A percentile compares a stretch with the other conserved stretches of the same genome.
These are phyloP conservation scores for Phytophthora cryptogea DNA, from an alignment of 352 stramenopile genomes.

Conservation along the genomic window DNA sequence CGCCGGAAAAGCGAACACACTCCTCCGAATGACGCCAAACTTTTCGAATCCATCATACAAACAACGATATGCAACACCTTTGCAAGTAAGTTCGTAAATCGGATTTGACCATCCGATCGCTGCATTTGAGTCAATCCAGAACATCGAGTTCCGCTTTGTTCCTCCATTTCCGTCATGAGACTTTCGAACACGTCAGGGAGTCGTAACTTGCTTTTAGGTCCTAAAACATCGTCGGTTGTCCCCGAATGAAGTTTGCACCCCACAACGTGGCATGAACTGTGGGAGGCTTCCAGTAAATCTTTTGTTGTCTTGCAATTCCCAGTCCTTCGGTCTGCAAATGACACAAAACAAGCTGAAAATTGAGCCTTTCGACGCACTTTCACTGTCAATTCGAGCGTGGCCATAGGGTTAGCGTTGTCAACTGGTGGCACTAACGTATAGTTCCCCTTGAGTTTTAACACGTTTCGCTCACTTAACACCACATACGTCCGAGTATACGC, in stretches of 20 bases:
- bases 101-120: conserved; percentile 27
- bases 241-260: conserved; percentile 58
- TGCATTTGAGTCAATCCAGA: conserved; percentile 55
- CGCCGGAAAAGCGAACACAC: conserved; percentile 82
- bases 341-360: conserved; percentile 63
- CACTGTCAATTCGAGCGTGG: conserved; percentile 60
- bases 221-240: conserved; percentile 8
- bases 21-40: conserved; percentile 59
- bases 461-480: conserved; percentile 41
- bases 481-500: conserved; percentile 37
- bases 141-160: too few species aligned
- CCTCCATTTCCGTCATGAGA: conserved; percentile 59
- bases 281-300: conserved; percentile 12
- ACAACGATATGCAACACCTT: conserved; percentile 62
- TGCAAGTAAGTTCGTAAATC: conserved; percentile 72
- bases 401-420: conserved; percentile 1
- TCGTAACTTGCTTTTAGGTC: conserved; percentile 30
- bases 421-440: too few species aligned
- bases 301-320: conserved; percentile 17
- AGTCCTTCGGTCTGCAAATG: conserved; percentile 61
- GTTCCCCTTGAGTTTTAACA: not conserved
- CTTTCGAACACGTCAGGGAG: conserved; percentile 76
- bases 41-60: conserved; percentile 59
- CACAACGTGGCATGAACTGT: conserved; percentile 68
- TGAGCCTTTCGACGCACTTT: conserved; percentile 41